Base-by-base conservation (phyloP, 2,329 filamentous ascomycete species). In the Fusarium denticulatum region DNA sequence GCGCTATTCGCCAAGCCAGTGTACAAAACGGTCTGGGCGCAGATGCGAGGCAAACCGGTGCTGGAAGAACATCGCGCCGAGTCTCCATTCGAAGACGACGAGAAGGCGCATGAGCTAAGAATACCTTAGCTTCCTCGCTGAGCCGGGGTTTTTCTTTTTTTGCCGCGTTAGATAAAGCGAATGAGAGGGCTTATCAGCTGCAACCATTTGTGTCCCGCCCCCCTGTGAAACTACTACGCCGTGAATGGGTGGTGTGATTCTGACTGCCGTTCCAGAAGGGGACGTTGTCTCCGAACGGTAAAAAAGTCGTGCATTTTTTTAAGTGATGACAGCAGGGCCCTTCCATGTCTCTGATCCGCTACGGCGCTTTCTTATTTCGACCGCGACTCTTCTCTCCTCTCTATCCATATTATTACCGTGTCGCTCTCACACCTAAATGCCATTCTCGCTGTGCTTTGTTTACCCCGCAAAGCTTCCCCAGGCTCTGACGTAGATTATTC, bases 1-100 rank as follows among this genome's bases (percentile, higher is more conserved):
- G 64, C 75, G 15, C 72, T 81, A 3, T 81, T 81, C 24, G 50
- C 72, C 36, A 71, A 75, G 15, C 79, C 80, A 6, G 79, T 80
- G 9, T 79, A 79, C 64, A 79, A 79, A 70, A 80, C 79, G 5
- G 80, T 81, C 20, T 81, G 79, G 80, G 72, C 74, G 7, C 76
- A 77, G 39, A 74, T 78, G 64, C 64, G 74, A 5, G 72, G 76
- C 10, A 76, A 37, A 40, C 30, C 50, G 7, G 60, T 75, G 12
- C n/a, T 76, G 37, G 60, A 75, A 45, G 60, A 40, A n/a, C 71
- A 69, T 16, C 74, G 74, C 30, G 47, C 76, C 59, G 72, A 72
- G 22, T 76, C 74, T 28, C 74, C 76, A 6, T 72, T 76, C 10
- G 74, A 76, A 5, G 68, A 76, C 15, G 58, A 67, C n/a, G 64